Base-by-base conservation (phyloP, 441 rosid species). In the Syzygium syzygioides region DNA sequence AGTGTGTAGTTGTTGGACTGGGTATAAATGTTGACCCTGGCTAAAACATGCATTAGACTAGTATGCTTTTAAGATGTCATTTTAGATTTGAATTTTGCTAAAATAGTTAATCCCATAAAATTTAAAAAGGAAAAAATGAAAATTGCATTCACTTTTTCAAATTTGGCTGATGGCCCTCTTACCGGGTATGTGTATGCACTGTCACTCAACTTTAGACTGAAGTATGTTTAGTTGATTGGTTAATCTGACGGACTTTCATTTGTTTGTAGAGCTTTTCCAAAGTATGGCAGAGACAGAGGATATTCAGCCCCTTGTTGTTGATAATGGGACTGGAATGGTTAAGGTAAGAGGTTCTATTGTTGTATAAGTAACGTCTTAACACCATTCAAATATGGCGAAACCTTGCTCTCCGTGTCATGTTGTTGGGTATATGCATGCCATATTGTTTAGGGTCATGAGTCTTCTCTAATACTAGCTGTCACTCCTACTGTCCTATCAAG, bases 271-370 rank as follows among this genome's bases (percentile, higher is more conserved):
- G 55, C 68, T 30, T 57, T 28, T 52, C 3, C 68, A 86, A 86
- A 54, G 76, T 41, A 86, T 86, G 87, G 87, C 87, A 15, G 87
- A 86, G 53, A 32, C 87, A 59, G 87, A 86, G 55, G 87, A 86
- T 13, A 86, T 86, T 56, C 87, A 86, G 87, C 87, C 79, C 55
- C 87, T 86, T 45, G 79, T 86, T 48, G 87, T 86, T 19, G 87
- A 86, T 34, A 86, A 86, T 86, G 87, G 87, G 76, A 86, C 87
- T 60, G 79, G 79, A 64, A 86, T 86, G 87, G 87, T 86, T 14
- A 86, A 86, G 87, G 83, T 76, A 76, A 76, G 83, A 76, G 48
- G 9, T 76, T 25, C 48, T 37, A 23, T 76, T 41, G 52, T 41
- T 12, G 83, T 23, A 45, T 41, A 23, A 76, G 83, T 20, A 41